Evolutionary conservation across 2,329 filamentous ascomycete species (phyloP).

Genomic region (Metarhizium robertsii): DNA sequence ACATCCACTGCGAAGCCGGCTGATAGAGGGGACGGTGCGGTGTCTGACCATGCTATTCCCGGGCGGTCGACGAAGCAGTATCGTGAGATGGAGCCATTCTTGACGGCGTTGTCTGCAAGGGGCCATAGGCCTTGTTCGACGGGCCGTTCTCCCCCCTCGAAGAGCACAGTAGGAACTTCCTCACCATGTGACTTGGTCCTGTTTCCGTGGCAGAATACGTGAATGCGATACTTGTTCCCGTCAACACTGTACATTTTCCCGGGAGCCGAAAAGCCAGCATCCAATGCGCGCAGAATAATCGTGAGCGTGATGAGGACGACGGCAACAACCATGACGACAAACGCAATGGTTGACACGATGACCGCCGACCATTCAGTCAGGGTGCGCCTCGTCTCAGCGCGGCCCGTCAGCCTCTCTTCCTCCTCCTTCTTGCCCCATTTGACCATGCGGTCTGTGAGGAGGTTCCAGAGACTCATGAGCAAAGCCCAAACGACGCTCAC

Average conservation of each 20-base stretch:
- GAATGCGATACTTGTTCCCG: constrained; percentile 73
- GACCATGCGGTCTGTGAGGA: constrained; percentile 72
- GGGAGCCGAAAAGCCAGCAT: constrained; percentile 62
- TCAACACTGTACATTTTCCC: constrained; percentile 77
- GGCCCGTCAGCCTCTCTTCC: constrained; percentile 84
- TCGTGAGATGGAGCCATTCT: constrained; percentile 72
- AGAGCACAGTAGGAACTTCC: constrained; percentile 66
- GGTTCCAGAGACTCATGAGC: constrained; percentile 68
- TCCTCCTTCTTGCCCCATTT: constrained; percentile 89
- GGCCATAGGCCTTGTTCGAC: constrained; percentile 72
- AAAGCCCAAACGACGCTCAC: constrained; percentile 74
- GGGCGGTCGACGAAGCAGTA: constrained; percentile 97
- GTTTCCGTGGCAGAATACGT: constrained; percentile 75
- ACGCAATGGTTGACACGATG: constrained; percentile 60
- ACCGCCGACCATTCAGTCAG: constrained; percentile 79
- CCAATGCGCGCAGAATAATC: constrained; percentile 69
- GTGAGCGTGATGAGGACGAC: constrained; percentile 69
- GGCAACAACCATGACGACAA: constrained; percentile 59
- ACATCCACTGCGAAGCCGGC: constrained; percentile 89
- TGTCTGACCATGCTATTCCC: constrained; percentile 79
- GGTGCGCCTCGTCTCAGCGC: constrained; percentile 74
- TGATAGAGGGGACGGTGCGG: constrained; percentile 85
- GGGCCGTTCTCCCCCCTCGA: constrained; percentile 75
- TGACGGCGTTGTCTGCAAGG: constrained; percentile 65
- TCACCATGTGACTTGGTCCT: constrained; percentile 42